Evolutionary conservation across 208 protist genomes (phyloP), one percentile per base, ranked within the genome.

Genomic region (Trypanosoma platydactyli): DNA sequence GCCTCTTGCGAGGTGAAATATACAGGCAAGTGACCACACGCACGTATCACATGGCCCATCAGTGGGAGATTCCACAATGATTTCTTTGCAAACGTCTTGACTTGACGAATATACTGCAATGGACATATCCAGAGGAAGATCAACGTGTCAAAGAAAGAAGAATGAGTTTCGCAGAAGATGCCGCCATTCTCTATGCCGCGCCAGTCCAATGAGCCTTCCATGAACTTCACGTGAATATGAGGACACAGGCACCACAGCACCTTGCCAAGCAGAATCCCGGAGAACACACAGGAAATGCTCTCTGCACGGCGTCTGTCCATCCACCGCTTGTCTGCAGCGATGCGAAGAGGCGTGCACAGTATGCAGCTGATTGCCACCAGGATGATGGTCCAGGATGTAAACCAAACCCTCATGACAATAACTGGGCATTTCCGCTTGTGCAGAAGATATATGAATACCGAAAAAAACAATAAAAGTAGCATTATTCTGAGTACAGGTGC

Each of bases 91-190:
- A 94, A 89, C 2, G 88, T 86, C 64, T 86, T 88, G 49, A 71
- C 71, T 12, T 58, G 76, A 45, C 64, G 73, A 22, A 94, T 80
- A 74, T 82, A 88, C 3, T 48, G 24, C 41, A 78, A 76, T 3
- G 88, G 81, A 27, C 76, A 78, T 6, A 77, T 64, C 77, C 76
- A 83, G 15, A 91, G 62, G 63, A 82, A 91, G 12, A 94, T 66
- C 20, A 95, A 35, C 0, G 80, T 86, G 75, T 97, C 91, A 40
- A 93, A 94, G 81, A 93, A 94, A 50, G 83, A 92, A 11, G 88
- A 83, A 82, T 97, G 91, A 60, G 81, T 88, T 27, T 93, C 60
- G 55, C 87, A 88, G 3, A 94, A 53, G 46, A 79, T 76, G 64
- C 89, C 80, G 42, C 79, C 72, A 57, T 54, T 38, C n/a, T 61